Evolutionary conservation across 2,329 filamentous ascomycete species (phyloP), one percentile per base, ranked within the genome.

Genomic region (Hyphodiscus sp.): DNA sequence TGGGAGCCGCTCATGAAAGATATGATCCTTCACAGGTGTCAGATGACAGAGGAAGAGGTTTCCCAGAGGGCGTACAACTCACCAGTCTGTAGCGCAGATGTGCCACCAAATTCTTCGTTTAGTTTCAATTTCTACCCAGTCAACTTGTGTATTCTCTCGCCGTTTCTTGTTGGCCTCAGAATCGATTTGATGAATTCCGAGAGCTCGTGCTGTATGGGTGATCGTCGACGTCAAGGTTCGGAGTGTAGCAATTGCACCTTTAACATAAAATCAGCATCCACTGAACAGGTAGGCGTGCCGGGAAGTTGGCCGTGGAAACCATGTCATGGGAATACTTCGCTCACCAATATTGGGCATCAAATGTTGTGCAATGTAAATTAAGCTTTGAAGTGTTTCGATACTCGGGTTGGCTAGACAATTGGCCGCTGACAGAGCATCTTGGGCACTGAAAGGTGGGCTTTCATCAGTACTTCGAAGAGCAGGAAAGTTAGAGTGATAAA

Each of bases 101-200:
- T 73, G 70, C 70, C 70, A 72, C 70, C 69, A 72, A 1, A 70
- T 57, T 18, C 70, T 65, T 44, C 71, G 54, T 20, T 65, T 64
- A 2, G 69, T 64, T 49, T 73, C 71, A 15, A 65, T 58, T 18
- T 59, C 56, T 2, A 68, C 57, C 16, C 64, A 60, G 26, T 65
- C 56, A n/a, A 61, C 54, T 9, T 52, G 23, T 4, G 51, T 50
- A 49, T 45, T 59, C 58, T 48, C 60, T 46, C 53, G 48, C 9
- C 26, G 53, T 41, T 42, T 58, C 55, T 47, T 65, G 53, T 56
- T 61, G 3, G 47, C 48, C 16, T 47, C 45, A 1, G 55, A 53
- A 41, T 62, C 60, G 33, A 60, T 43, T 26, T 53, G 52, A 33
- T 61, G 60, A 18, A 62, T 41, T 10, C 41, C 42, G 44, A 62